Percentiles rank a stretch among this genome's conserved stretches.
These are phyloP conservation scores for Colletotrichum sp. DNA, from an alignment of 2,329 filamentous ascomycete genomes.

Conservation along the genomic window DNA sequence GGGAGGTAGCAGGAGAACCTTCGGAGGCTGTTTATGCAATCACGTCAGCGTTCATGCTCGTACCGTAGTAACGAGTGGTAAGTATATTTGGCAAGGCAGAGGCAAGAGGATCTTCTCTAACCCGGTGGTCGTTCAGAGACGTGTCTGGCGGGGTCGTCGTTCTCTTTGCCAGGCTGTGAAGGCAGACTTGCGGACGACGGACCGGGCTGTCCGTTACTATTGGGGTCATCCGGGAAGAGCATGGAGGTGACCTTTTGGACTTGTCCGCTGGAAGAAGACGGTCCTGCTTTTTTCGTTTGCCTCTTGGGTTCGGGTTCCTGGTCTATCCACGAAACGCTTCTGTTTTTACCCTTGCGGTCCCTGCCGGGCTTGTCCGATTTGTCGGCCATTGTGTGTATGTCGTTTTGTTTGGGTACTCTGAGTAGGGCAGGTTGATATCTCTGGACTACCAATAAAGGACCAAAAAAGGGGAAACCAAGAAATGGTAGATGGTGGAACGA, in stretches of 20 bases:
- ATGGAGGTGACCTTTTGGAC: not conserved
- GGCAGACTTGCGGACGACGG: not conserved
- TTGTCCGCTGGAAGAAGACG: not conserved
- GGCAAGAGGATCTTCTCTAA: slow-evolving; percentile 11
- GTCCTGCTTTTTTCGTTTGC: not conserved
- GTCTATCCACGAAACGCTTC: not conserved
- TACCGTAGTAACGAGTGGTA: not conserved
- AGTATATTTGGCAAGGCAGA: slow-evolving; percentile 6
- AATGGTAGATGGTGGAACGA: slow-evolving; percentile 50
- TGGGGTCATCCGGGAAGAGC: not conserved
- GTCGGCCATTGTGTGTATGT: slow-evolving; percentile 41
- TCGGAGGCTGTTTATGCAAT: slow-evolving; percentile 44
- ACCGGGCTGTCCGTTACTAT: not conserved
- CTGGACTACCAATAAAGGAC: slow-evolving; percentile 33
- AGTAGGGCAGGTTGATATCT: slow-evolving; percentile 30
- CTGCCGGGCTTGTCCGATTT: slow-evolving; percentile 41
- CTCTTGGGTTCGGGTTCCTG: not conserved
- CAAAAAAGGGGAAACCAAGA: slow-evolving; percentile 45
- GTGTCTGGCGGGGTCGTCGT: not conserved
- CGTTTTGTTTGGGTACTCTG: slow-evolving; percentile 23
- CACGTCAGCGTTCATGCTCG: slow-evolving; percentile 37
- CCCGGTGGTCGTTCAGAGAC: not conserved
- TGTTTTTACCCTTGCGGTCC: not conserved
- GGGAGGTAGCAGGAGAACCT: slow-evolving; percentile 41
- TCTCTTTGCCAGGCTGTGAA: not conserved